Evolutionary conservation across 2,329 filamentous ascomycete genomes (phyloP), one percentile per base, ranked within the genome.

Genomic region (Hypoxylon sp.): DNA sequence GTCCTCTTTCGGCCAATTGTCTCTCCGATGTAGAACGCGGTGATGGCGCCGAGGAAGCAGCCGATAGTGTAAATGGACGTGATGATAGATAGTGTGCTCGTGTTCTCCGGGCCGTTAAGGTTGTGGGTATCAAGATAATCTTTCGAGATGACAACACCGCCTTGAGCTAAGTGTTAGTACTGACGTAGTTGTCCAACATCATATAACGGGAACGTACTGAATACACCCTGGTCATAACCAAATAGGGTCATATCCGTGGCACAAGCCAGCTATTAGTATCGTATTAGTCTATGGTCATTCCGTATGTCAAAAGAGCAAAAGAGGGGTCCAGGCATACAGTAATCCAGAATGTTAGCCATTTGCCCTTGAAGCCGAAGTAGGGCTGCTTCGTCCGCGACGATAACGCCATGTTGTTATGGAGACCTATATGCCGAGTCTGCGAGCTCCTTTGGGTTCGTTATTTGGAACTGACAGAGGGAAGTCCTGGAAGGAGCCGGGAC

Each of bases 141-240:
- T 11, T 81, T 75, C 0, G 85, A 87, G 13, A 88, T 83, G 29
- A 88, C 81, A 6, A 87, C 85, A 57, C 86, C 86, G 29, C 74
- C 75, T 73, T 29, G 29, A 51, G 24, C 15, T 19, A 27, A 37
- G 17, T 44, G 46, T 60, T 52, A 19, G 42, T 53, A 46, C 62
- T 37, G 59, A 31, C 17, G 11, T 53, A 51, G 37, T 31, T 35
- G 19, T 53, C 2, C 31, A 39, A 5, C 21, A 11, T 21, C 17
- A 3, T 44, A 35, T 6, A 10, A 53, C 19, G 13, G 46, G 15
- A 17, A 59, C 70, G 29, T 71, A 72, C 84, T 82, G 70, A 87
- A 87, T 2, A 88, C 84, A 65, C 85, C 86, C 75, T 87, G 84
- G 55, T 85, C 82, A 57, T 84, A 84, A 11, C 72, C 75, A 46